Base-by-base conservation (phyloP, 2,329 filamentous ascomycete species). In the Lasiodiplodia theobromae region DNA sequence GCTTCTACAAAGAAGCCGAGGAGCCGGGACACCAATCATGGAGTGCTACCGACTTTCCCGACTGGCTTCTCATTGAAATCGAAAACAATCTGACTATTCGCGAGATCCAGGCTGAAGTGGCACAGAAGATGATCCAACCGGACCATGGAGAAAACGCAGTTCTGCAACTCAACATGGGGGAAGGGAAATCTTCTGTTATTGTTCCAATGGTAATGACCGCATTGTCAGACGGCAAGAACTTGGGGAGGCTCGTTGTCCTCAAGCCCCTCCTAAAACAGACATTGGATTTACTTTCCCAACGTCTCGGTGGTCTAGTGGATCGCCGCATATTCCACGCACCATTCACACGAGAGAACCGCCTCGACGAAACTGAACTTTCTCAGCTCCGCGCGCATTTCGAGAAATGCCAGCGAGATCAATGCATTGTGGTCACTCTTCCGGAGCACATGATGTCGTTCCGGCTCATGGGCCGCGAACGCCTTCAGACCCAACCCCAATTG, bases 21-120 rank as follows among this genome's bases (percentile, higher is more conserved):
- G 66, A 68, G 21, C 16, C 56, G 2, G 89, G 88, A 0, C 88
- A 89, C 70, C 71, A 73, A 1, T 86, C 85, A 11, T 92, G 89
- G 88, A 72, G 84, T 6, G 84, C 86, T 0, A 11, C 73, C 0
- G 69, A 85, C 0, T 78, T 81, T 47, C 88, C 90, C 0, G 90
- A 92, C 25, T 88, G 82, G 69, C 78, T 93, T 0, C 77, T 93
- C 0, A 69, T 93, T 0, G 90, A 93, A 74, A 80, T 90, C 0
- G 90, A 93, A 66, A 87, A 83, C 40, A 83, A 85, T 0, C 81
- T 93, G 1, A 73, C 88, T 10, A 88, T 93, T 10, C 85, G 91
- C 0, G 73, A 81, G 0, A 84, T 87, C 0, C 90, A 93, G 73
- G 81, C 85, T 2, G 74, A 85, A 2, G 88, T 93, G 62, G 87